Evolutionary conservation across 2,329 filamentous ascomycete genomes (phyloP).

Genomic region (Fusarium foetens): DNA sequence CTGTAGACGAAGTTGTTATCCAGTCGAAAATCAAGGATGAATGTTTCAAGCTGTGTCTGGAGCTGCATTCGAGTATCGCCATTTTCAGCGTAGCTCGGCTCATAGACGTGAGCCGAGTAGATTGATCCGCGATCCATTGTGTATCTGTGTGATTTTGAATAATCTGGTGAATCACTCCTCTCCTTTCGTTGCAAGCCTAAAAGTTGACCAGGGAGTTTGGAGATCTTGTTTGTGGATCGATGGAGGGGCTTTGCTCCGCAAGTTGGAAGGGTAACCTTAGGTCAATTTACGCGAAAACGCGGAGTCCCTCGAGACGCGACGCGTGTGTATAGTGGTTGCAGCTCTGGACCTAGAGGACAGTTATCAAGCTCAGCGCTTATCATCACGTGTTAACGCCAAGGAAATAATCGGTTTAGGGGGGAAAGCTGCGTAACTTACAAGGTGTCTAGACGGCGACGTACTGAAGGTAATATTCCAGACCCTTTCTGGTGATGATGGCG

Average conservation of each 20-base stretch:
- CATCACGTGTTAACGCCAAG: slow-evolving; percentile 35
- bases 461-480: slow-evolving; percentile 29
- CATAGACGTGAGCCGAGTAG: slow-evolving; percentile 85
- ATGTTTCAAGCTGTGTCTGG: slow-evolving; percentile 84
- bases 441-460: slow-evolving; percentile 30
- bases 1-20: slow-evolving; percentile 96
- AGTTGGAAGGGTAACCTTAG: slow-evolving; percentile 40
- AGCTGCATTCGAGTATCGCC: slow-evolving; percentile 77
- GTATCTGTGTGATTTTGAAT: slow-evolving; percentile 12
- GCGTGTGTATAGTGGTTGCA: slow-evolving; percentile 47
- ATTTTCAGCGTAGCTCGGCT: slow-evolving; percentile 70
- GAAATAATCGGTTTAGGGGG: slow-evolving; percentile 23
- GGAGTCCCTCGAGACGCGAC: slow-evolving; percentile 38
- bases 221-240: slow-evolving; percentile 38
- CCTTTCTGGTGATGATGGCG: slow-evolving; percentile 39
- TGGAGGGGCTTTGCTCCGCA: slow-evolving; percentile 40
- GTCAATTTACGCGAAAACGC: slow-evolving; percentile 38
- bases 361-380: slow-evolving; percentile 6
- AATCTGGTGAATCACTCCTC: slow-evolving; percentile 6
- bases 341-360: not conserved
- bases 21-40: slow-evolving; percentile 92
- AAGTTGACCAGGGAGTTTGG: slow-evolving; percentile 28
- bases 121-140: slow-evolving; percentile 88
- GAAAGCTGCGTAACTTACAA: slow-evolving; percentile 40
- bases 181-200: slow-evolving; percentile 20